Evolutionary conservation across 768 basidiomycete genomes (phyloP), one percentile per base, ranked within the genome.

Genomic region (Cyclocybe cylindracea): DNA sequence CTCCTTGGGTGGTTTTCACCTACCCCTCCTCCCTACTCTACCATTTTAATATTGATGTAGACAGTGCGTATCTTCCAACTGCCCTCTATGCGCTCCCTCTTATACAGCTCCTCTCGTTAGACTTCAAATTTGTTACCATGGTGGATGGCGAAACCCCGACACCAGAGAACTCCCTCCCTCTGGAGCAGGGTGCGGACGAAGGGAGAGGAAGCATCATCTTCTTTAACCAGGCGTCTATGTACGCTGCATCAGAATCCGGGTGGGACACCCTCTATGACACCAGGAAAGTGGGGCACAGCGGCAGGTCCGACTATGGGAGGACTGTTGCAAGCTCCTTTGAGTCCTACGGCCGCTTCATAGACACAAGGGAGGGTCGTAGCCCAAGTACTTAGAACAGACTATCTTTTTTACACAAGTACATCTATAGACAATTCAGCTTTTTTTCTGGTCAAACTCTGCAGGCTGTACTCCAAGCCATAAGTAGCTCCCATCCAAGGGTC

Each of bases 1-100:
- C 68, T 1, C 61, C 70, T 4, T 67, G 71, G 57, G 60, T 64
- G 0, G 35, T 66, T 1, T 33, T 64, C 0, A 32, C 63, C 16
- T 74, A 72, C 42, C 69, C 70, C 0, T 74, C 70, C 8, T 61
- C 68, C 0, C 54, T 74, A 1, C 59, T 72, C 2, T 63, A 57
- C 41, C 69, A 72, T 42, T 72, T 72, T 44, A 72, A 72, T 37
- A 40, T 70, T 7, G 67, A 70, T 45, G 41, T 69, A 0, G 5
- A 48, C 39, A 45, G 69, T 66, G 29, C 51, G 65, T 48, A 19
- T 32, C 39, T 36, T n/a, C 10, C 7, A 4, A 40, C 33, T 16
- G 11, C 11, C 13, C n/a, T 13, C 19, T 7, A 31, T n/a, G 14
- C 2, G 18, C 33, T 18, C 7, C 14, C 14, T 36, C 8, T 45